Percentiles rank a stretch among this genome's conserved stretches.
Conservation (phyloP, 2,329 filamentous ascomycete species). For the Emmonsiellopsis sp. region DNA sequence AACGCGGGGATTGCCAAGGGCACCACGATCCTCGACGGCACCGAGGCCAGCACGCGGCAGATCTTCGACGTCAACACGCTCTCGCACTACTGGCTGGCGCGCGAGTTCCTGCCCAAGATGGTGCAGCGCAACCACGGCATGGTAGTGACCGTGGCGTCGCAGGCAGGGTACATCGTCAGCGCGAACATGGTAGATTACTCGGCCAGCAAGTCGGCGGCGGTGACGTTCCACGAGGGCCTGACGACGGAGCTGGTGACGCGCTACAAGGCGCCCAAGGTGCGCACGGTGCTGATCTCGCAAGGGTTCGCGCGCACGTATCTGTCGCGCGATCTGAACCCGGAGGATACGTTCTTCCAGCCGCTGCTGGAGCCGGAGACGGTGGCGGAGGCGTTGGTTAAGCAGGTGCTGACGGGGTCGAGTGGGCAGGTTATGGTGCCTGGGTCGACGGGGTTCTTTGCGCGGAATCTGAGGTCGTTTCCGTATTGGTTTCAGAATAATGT, state of each 20-base stretch:
- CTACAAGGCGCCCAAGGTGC: slow-evolving; percentile 54
- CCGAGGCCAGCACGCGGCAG: slow-evolving; percentile 51
- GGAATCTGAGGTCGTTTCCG: slow-evolving; percentile 43
- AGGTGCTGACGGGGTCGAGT: slow-evolving; percentile 50
- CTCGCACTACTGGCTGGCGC: slow-evolving; percentile 56
- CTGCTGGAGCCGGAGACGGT: slow-evolving; percentile 53
- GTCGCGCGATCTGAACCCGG: slow-evolving; percentile 47
- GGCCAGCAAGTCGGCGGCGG: slow-evolving; percentile 55
- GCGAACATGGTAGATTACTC: slow-evolving; percentile 61
- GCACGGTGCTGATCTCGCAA: slow-evolving; percentile 58
- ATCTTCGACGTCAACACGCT: slow-evolving; percentile 65
- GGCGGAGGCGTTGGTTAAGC: slow-evolving; percentile 51
- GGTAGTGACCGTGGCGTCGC: slow-evolving; percentile 59
- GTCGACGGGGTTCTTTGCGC: slow-evolving; percentile 34
- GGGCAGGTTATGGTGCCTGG: slow-evolving; percentile 48
- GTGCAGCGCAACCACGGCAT: slow-evolving; percentile 57
- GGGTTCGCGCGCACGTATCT: slow-evolving; percentile 54
- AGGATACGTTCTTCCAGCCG: slow-evolving; percentile 43
- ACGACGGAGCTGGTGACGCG: slow-evolving; percentile 47
- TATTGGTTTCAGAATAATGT: slow-evolving; percentile 52
- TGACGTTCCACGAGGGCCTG: slow-evolving; percentile 60
- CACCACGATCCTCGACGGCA: slow-evolving; percentile 50
- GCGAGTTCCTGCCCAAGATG: slow-evolving; percentile 60
- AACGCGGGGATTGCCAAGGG: slow-evolving; percentile 57
- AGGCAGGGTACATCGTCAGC: slow-evolving; percentile 51